phyloP scores from a whole-genome alignment of 768 basidiomycete species.

The Podaxis carcinomalis region DNA sequence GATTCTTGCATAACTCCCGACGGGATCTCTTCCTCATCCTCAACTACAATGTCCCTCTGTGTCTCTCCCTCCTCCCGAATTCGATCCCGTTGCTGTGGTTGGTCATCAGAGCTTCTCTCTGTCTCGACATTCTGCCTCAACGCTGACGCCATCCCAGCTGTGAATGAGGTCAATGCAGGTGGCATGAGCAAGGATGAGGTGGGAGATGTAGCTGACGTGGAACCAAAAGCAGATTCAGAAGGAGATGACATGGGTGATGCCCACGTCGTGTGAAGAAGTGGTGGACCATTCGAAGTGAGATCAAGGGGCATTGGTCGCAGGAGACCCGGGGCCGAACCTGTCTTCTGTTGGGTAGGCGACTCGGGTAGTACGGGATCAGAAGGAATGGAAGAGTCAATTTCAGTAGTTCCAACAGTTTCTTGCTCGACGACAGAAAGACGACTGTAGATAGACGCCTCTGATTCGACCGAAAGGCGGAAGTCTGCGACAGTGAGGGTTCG shows the following conservation, averaged over 20 bases:
- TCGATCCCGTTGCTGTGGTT: not conserved
- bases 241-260: conserved; percentile 29
- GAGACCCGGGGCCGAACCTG: not conserved
- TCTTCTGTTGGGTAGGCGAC: not conserved
- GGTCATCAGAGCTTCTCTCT: conserved; percentile 13
- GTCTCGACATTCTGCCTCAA: conserved; percentile 33
- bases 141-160: conserved; percentile 31
- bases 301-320: conserved; percentile 28
- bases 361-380: not conserved
- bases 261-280: conserved; percentile 37
- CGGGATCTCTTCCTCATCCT: conserved; percentile 40
- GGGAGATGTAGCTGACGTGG: conserved; percentile 16
- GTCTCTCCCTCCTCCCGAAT: conserved; percentile 10
- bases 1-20: conserved; percentile 18
- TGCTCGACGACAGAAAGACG: conserved; percentile 16
- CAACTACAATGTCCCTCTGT: conserved; percentile 34
- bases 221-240: conserved; percentile 12
- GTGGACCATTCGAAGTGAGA: conserved; percentile 20
- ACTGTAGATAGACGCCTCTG: conserved; percentile 32
- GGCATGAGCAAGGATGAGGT: conserved; percentile 15
- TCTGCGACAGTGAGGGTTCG: conserved; percentile 1
- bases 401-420: conserved; percentile 7
- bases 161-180: not conserved
- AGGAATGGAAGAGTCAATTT: not conserved
- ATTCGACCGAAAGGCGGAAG: conserved; percentile 19